Conservation (phyloP, 805 yeast species). For the Nakazawaea laoshanensis region DNA sequence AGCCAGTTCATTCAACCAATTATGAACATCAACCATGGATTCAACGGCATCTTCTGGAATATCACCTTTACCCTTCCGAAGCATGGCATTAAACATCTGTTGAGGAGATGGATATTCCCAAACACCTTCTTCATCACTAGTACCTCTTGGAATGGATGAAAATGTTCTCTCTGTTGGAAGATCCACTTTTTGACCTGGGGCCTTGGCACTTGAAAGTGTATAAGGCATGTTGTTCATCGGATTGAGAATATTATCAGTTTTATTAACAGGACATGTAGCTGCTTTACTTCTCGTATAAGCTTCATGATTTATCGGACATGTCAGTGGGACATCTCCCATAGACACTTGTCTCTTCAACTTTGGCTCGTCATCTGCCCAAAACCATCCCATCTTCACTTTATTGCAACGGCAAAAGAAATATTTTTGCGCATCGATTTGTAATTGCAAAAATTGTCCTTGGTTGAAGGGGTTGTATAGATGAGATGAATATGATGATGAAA, state of each 20-base stretch:
- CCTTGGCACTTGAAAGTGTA: slow-evolving; percentile 51
- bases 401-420: too few species aligned
- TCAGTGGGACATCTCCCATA: slow-evolving; percentile 6
- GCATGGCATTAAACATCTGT: slow-evolving; percentile 98
- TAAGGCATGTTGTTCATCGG: slow-evolving; percentile 89
- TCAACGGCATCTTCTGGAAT: slow-evolving; percentile 94
- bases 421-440: too few species aligned
- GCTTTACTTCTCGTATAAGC: slow-evolving; percentile 13
- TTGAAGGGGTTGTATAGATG: too few species aligned
- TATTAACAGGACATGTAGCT: slow-evolving; percentile 26
- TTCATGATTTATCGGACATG: slow-evolving; percentile 20
- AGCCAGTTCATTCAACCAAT: slow-evolving; percentile 93
- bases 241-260: slow-evolving; percentile 37
- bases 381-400: slow-evolving; percentile 89
- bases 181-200: slow-evolving; percentile 72
- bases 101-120: slow-evolving; percentile 99
- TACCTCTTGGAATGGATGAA: slow-evolving; percentile 85
- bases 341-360: too few species aligned
- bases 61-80: slow-evolving; percentile 86
- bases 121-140: slow-evolving; percentile 49
- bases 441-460: too few species aligned
- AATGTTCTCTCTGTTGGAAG: slow-evolving; percentile 79
- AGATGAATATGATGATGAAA: too few species aligned
- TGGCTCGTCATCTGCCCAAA: slow-evolving; percentile 65
- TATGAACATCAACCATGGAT: slow-evolving; percentile 94